These are phyloP conservation scores for Nephelium lappaceum DNA, from an alignment of 345 rosid genomes.

Conservation along the genomic window DNA sequence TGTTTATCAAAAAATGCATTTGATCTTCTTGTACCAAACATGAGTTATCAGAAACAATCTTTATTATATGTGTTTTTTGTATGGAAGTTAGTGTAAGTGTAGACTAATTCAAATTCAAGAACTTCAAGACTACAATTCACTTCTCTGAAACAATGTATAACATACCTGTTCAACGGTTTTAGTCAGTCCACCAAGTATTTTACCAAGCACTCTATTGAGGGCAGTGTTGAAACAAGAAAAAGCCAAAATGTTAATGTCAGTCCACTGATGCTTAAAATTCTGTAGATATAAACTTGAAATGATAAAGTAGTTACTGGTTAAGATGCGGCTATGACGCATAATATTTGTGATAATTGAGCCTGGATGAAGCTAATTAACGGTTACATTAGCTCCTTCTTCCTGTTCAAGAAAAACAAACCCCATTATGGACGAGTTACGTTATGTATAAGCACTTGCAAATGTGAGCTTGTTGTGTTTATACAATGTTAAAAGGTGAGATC, in stretches of 20 bases:
- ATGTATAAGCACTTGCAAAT: no score
- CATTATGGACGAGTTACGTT: constrained; percentile 24
- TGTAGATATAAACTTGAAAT: not conserved
- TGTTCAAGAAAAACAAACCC: constrained; percentile 28
- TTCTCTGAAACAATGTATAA: not conserved
- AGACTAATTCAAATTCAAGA: no score
- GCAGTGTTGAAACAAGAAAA: constrained; percentile 34
- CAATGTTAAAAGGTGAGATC: no score
- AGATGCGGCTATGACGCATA: constrained; percentile 46
- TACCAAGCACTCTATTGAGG: constrained; percentile 30
- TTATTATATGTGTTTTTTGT: no score
- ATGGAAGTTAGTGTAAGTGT: no score
- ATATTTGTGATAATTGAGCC: constrained; percentile 65
- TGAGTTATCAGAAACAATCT: not conserved
- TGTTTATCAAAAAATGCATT: not conserved
- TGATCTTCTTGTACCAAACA: not conserved
- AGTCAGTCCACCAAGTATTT: constrained; percentile 13
- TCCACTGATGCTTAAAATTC: not conserved
- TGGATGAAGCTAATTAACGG: constrained; percentile 75
- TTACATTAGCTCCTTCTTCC: constrained; percentile 56
- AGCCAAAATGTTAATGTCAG: constrained; percentile 19
- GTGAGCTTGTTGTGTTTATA: no score
- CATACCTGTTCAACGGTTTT: constrained; percentile 54
- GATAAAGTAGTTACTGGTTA: constrained; percentile 34
- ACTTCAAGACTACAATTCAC: not conserved